phyloP scores from a whole-genome alignment of 2,329 filamentous ascomycete genomes.

The Calonectria honghensis region DNA sequence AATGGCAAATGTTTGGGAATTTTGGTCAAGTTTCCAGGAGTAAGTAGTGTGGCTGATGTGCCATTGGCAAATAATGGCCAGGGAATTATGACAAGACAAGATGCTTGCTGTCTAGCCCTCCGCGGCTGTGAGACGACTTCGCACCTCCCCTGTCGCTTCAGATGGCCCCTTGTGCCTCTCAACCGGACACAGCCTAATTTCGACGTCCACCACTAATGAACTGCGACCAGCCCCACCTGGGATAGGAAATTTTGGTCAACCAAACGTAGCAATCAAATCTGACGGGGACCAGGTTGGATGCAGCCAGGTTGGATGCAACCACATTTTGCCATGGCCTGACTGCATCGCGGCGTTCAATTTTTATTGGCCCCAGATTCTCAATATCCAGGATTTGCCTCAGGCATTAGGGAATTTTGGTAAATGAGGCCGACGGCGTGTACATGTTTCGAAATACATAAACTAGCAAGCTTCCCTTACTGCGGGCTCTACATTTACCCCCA shows the following conservation, averaged over 20 bases:
- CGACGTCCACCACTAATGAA: too few species aligned
- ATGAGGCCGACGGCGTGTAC: neutral
- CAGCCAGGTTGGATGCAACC: neutral
- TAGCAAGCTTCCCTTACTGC: neutral
- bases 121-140: too few species aligned
- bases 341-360: neutral
- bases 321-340: neutral
- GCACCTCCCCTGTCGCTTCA: neutral
- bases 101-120: too few species aligned
- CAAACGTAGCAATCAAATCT: neutral
- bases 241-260: conserved; percentile 11
- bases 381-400: neutral
- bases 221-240: neutral
- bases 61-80: neutral
- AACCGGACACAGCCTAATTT: neutral
- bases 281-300: neutral
- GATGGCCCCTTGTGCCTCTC: neutral
- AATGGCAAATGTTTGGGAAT: neutral
- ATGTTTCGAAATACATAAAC: neutral
- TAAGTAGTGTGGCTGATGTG: neutral
- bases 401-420: conserved; percentile 5
- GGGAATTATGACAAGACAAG: neutral
- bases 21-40: neutral
- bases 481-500: neutral
- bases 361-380: neutral